phyloP scores from a whole-genome alignment of 352 stramenopile genomes.

The Elongisporangium anandrum region DNA sequence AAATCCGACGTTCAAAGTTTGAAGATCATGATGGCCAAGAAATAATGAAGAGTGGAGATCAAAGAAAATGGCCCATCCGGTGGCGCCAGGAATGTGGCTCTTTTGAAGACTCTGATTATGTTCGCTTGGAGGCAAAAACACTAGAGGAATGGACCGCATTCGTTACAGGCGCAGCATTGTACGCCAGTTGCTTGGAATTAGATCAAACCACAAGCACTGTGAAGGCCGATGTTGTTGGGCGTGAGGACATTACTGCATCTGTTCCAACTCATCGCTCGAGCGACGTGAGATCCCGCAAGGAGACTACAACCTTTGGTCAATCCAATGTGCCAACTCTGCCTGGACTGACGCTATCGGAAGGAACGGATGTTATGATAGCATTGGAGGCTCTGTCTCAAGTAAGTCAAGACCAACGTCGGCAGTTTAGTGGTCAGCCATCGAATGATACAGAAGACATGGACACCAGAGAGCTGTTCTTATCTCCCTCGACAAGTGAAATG shows the following conservation, averaged over 20 bases:
- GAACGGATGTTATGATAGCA: conserved; percentile 73
- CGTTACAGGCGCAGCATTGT: conserved; percentile 64
- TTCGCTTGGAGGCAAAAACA: conserved; percentile 53
- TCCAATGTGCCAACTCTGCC: conserved; percentile 16
- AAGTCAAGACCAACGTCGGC: conserved; percentile 22
- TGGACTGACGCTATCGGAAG: conserved; percentile 67
- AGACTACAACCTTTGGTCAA: not conserved
- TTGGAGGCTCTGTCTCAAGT: conserved; percentile 44
- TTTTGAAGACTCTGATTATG: conserved; percentile 63
- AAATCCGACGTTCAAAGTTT: conserved; percentile 44
- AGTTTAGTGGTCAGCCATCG: conserved; percentile 43
- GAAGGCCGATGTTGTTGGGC: not conserved
- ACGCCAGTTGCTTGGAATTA: conserved; percentile 50
- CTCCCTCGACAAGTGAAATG: conserved; percentile 83
- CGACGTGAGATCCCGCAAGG: conserved; percentile 1
- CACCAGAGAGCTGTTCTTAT: conserved; percentile 72
- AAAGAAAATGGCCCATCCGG: conserved; percentile 49
- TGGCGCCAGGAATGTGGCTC: conserved; percentile 78
- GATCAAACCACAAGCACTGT: conserved; percentile 20
- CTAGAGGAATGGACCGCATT: conserved; percentile 77
- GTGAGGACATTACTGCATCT: not conserved
- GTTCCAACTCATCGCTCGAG: not conserved
- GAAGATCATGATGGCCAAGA: conserved; percentile 18
- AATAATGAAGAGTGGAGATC: conserved; percentile 10
- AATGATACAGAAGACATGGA: conserved; percentile 52